phyloP scores from a whole-genome alignment of 805 yeast species.

The Candida sphagnicola region DNA sequence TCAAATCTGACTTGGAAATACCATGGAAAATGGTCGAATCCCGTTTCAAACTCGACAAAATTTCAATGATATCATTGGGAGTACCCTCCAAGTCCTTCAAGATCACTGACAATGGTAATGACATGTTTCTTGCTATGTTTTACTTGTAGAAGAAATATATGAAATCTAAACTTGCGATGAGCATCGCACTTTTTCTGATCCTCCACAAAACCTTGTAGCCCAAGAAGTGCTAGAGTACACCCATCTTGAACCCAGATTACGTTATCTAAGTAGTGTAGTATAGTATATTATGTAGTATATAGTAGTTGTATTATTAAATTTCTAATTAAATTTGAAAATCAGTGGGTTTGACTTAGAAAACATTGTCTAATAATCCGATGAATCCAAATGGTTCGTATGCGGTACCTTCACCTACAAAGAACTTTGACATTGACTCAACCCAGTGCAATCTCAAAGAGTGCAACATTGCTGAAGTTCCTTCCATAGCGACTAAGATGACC shows the following conservation, averaged over 20 bases:
- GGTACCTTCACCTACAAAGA: slow-evolving; percentile 72
- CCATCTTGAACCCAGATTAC: background rate
- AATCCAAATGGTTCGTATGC: slow-evolving; percentile 64
- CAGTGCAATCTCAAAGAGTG: slow-evolving; percentile 75
- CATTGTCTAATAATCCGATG: slow-evolving; percentile 23
- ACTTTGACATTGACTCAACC: slow-evolving; percentile 82
- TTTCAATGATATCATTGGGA: slow-evolving; percentile 26
- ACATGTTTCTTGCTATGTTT: slow-evolving; percentile 10
- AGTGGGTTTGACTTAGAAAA: slow-evolving; percentile 8
- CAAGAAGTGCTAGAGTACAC: no score
- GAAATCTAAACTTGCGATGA: no score
- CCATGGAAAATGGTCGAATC: slow-evolving; percentile 27
- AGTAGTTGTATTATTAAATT: background rate
- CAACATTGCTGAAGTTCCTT: slow-evolving; percentile 82
- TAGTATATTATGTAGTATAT: background rate
- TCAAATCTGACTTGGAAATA: slow-evolving; percentile 48
- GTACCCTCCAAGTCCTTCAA: slow-evolving; percentile 22
- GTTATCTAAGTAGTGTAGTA: background rate
- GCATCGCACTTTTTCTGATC: slow-evolving; percentile 4
- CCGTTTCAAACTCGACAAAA: slow-evolving; percentile 25
- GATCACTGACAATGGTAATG: slow-evolving; percentile 19
- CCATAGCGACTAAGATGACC: slow-evolving; percentile 69
- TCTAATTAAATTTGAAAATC: background rate
- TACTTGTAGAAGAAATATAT: no score
- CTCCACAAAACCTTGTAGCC: no score